A percentile compares a stretch with the other conserved stretches of the same genome.
Conservation (phyloP, 208 protist species). For the Leishmania braziliensis region DNA sequence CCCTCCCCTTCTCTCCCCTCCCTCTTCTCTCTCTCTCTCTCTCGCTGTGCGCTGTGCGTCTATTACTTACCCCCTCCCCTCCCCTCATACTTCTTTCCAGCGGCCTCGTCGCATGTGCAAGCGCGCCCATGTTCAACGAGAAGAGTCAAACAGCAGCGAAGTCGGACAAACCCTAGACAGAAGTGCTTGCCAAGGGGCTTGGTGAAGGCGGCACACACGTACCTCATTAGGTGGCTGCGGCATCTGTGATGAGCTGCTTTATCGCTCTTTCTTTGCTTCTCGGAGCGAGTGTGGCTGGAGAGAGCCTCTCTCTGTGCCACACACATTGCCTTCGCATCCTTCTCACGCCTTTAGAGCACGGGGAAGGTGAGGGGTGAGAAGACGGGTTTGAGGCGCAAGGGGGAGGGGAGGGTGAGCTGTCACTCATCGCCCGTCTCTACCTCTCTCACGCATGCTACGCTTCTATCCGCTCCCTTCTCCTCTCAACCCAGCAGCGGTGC, state of each 20-base stretch:
- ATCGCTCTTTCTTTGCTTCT: not conserved
- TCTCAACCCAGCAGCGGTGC: not conserved
- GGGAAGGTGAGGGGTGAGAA: not conserved
- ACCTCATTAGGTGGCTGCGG: not conserved
- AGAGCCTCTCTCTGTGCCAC: not conserved
- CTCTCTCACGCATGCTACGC: not conserved
- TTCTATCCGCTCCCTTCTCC: not conserved
- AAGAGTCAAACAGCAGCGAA: not conserved
- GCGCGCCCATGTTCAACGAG: not conserved
- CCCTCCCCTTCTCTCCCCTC: not conserved
- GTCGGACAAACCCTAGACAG: not conserved
- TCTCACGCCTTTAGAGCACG: not conserved
- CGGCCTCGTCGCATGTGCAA: not conserved
- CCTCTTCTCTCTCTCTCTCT: not conserved
- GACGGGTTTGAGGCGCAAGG: no score
- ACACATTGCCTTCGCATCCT: not conserved
- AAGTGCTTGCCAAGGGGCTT: not conserved
- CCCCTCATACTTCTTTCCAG: not conserved
- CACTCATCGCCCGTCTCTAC: not conserved
- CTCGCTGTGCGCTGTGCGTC: not conserved
- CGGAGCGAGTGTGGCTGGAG: not conserved
- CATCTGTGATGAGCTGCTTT: not conserved
- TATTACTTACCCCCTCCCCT: not conserved
- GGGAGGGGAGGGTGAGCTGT: not conserved
- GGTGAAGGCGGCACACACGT: not conserved